These are phyloP conservation scores for Saccharata proteae DNA, from an alignment of 2,329 filamentous ascomycete species.

Conservation along the genomic window DNA sequence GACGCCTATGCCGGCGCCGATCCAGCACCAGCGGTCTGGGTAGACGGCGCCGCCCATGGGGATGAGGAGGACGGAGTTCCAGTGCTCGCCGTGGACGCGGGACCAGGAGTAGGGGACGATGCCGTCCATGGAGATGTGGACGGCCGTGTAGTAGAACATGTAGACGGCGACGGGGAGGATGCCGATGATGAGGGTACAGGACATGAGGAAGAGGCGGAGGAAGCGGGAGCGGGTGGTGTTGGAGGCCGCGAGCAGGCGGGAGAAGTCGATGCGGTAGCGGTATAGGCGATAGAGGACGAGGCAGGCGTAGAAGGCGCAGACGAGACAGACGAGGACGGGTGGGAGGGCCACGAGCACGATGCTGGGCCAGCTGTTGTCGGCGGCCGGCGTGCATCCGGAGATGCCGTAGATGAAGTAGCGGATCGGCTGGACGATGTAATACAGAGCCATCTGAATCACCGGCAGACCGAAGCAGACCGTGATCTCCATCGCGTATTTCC, in stretches of 20 bases:
- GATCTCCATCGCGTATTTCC: conserved; percentile 38
- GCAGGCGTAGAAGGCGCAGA: conserved; percentile 45
- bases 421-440: conserved; percentile 47
- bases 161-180: conserved; percentile 43
- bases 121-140: conserved; percentile 15
- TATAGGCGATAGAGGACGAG: conserved; percentile 49
- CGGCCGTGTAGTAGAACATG: conserved; percentile 26
- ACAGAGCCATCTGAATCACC: conserved; percentile 40
- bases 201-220: conserved; percentile 47
- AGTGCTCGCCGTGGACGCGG: conserved; percentile 37
- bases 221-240: conserved; percentile 49
- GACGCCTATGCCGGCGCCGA: conserved; percentile 40
- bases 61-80: conserved; percentile 37
- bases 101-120: conserved; percentile 39
- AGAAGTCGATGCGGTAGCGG: conserved; percentile 47
- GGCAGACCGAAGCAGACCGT: conserved; percentile 46
- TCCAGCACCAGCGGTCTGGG: conserved; percentile 47
- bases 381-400: conserved; percentile 44
- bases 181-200: conserved; percentile 35
- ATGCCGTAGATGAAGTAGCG: conserved; percentile 49
- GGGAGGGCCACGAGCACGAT: conserved; percentile 44
- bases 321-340: conserved; percentile 41
- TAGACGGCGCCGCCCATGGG: conserved; percentile 32
- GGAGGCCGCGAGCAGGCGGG: conserved; percentile 40
- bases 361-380: conserved; percentile 46